Evolutionary conservation across 1,139 yeast species (phyloP).

Genomic region (Protomyces arabidopsidicola): DNA sequence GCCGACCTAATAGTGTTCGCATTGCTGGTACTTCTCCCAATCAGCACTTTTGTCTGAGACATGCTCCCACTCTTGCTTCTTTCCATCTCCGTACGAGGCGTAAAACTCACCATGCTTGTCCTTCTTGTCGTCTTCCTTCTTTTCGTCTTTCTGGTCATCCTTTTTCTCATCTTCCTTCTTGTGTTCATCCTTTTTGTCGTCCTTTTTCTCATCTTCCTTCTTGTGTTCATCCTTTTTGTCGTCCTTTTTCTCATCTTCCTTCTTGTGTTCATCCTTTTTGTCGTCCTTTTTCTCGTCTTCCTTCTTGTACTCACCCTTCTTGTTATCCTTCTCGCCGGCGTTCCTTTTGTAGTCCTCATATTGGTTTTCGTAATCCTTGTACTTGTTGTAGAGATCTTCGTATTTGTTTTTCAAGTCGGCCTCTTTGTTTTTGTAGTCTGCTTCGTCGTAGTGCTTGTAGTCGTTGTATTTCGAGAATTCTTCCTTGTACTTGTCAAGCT

Average conservation of each 20-base stretch:
- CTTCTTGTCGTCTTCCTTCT: background rate
- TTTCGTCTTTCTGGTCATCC: background rate
- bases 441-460: background rate
- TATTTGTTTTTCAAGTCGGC: background rate
- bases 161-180: background rate
- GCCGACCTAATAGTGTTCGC: too few species aligned
- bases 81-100: too few species aligned
- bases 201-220: background rate
- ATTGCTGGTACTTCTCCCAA: too few species aligned
- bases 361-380: background rate
- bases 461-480: background rate
- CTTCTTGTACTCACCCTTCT: slow-evolving; percentile 25
- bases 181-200: background rate
- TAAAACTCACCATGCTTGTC: background rate
- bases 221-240: background rate
- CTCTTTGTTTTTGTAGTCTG: background rate
- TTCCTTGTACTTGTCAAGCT: background rate
- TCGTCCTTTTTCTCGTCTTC: background rate
- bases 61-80: too few species aligned
- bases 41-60: too few species aligned
- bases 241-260: background rate
- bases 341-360: slow-evolving; percentile 33
- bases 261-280: background rate
- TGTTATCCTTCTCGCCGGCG: slow-evolving; percentile 34
- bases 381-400: background rate